phyloP scores from a whole-genome alignment of 768 basidiomycete species.

The Pleurotus tuber-regium region DNA sequence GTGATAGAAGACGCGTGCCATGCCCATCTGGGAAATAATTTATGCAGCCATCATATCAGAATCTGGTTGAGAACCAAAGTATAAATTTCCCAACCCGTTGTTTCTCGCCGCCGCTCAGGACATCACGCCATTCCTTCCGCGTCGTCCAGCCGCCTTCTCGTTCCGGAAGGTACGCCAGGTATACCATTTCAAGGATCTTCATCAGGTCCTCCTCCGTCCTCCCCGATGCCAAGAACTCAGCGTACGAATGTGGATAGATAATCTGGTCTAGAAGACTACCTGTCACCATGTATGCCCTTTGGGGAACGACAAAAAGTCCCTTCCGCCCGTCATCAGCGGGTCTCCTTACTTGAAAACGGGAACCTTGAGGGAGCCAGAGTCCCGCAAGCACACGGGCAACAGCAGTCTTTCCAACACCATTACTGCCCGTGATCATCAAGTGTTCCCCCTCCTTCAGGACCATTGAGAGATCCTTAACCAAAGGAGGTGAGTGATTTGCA shows the following conservation, averaged over 20 bases:
- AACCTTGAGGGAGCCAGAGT: slow-evolving; percentile 70
- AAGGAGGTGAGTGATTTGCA: slow-evolving; percentile 32
- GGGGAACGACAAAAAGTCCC: slow-evolving; percentile 84
- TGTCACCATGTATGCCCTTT: slow-evolving; percentile 88
- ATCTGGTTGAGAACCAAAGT: no score
- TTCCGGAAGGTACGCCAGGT: slow-evolving; percentile 79
- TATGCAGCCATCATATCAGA: no score
- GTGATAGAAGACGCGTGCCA: slow-evolving; percentile 93
- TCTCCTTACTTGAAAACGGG: slow-evolving; percentile 28
- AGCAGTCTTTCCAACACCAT: slow-evolving; percentile 90
- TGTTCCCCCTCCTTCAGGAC: slow-evolving; percentile 73
- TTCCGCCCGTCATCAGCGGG: slow-evolving; percentile 39
- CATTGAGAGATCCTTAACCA: slow-evolving; percentile 72
- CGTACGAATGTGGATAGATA: slow-evolving; percentile 88
- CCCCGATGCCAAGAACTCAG: slow-evolving; percentile 60
- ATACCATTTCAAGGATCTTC: slow-evolving; percentile 76
- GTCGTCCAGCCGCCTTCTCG: slow-evolving; percentile 90
- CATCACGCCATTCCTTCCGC: slow-evolving; percentile 94
- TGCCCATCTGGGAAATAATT: no score
- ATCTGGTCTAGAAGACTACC: slow-evolving; percentile 91
- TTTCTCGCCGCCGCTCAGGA: slow-evolving; percentile 95
- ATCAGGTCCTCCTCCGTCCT: slow-evolving; percentile 68
- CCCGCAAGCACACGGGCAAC: slow-evolving; percentile 88
- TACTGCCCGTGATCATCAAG: slow-evolving; percentile 90
- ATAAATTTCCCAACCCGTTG: slow-evolving; percentile 57